Evolutionary conservation across 768 basidiomycete genomes (phyloP).

Genomic region (Saitozyma sp.): DNA sequence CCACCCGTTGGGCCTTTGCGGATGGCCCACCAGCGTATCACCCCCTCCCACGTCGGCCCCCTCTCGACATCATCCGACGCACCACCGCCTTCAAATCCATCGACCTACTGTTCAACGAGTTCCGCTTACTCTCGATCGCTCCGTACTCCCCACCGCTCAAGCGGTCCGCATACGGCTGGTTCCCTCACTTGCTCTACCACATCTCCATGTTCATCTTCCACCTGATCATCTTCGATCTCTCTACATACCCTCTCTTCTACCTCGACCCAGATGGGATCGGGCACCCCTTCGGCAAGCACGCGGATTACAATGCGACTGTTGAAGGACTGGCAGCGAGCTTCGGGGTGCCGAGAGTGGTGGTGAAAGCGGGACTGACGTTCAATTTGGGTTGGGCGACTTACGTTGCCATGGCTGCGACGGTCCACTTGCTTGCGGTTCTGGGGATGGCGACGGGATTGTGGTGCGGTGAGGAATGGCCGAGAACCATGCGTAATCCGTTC

Average conservation of each 20-base stretch:
- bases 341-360: slow-evolving; percentile 3
- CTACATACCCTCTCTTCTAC: slow-evolving; percentile 4
- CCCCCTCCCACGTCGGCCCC: slow-evolving; percentile 3
- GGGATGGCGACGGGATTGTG: slow-evolving; percentile 10
- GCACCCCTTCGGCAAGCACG: background rate
- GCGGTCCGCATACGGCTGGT: background rate
- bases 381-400: background rate
- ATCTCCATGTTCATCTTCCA: background rate
- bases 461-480: slow-evolving; percentile 13
- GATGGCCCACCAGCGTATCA: slow-evolving; percentile 5
- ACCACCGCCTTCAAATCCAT: slow-evolving; percentile 7
- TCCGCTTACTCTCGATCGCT: slow-evolving; percentile 2
- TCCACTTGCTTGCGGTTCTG: background rate
- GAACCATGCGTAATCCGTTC: slow-evolving; percentile 5
- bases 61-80: background rate
- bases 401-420: slow-evolving; percentile 2
- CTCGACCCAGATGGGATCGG: slow-evolving; percentile 11
- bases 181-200: slow-evolving; percentile 2
- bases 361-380: background rate
- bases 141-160: slow-evolving; percentile 9
- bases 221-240: background rate
- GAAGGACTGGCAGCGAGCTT: background rate
- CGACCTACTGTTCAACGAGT: slow-evolving; percentile 11
- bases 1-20: slow-evolving; percentile 15
- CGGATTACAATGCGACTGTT: slow-evolving; percentile 1